These are phyloP conservation scores for Talaromyces stipitatus DNA, from an alignment of 495 filamentous ascomycete genomes.

Conservation along the genomic window DNA sequence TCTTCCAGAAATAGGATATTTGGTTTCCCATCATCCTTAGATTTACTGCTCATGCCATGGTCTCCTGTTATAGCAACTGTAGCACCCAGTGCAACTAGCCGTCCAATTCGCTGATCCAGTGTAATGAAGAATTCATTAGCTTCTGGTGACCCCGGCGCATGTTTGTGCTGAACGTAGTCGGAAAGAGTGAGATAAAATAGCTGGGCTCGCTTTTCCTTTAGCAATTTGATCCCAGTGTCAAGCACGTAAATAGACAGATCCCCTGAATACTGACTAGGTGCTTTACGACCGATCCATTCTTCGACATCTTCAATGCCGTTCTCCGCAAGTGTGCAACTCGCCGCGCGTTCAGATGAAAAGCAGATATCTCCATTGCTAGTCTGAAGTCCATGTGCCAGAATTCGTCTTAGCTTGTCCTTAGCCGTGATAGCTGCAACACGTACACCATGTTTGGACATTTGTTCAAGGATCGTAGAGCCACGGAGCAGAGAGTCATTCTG, in stretches of 20 bases:
- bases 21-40: slow-evolving; percentile 11
- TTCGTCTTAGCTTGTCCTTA: slow-evolving; percentile 20
- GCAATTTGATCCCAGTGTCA: slow-evolving; percentile 19
- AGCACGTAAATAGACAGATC: slow-evolving; percentile 22
- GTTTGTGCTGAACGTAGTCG: slow-evolving; percentile 22
- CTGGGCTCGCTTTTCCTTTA: slow-evolving; percentile 15
- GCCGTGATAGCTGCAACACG: slow-evolving; percentile 21
- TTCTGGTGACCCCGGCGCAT: slow-evolving; percentile 15
- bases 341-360: slow-evolving; percentile 18
- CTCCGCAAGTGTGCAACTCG: not conserved
- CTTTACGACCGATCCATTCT: slow-evolving; percentile 9
- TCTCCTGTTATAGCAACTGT: slow-evolving; percentile 19
- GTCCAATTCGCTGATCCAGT: slow-evolving; percentile 13
- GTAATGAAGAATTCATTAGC: slow-evolving; percentile 15
- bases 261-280: slow-evolving; percentile 18
- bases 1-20: slow-evolving; percentile 22
- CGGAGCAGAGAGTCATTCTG: slow-evolving; percentile 14
- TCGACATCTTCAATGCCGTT: slow-evolving; percentile 10
- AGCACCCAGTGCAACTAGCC: slow-evolving; percentile 9
- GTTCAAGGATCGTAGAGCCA: slow-evolving; percentile 17
- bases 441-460: slow-evolving; percentile 15
- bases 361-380: slow-evolving; percentile 11
- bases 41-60: slow-evolving; percentile 21
- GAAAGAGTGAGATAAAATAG: slow-evolving; percentile 21
- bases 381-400: slow-evolving; percentile 15